phyloP scores from a whole-genome alignment of 495 filamentous ascomycete species.

The Elasticomyces elasticus region DNA sequence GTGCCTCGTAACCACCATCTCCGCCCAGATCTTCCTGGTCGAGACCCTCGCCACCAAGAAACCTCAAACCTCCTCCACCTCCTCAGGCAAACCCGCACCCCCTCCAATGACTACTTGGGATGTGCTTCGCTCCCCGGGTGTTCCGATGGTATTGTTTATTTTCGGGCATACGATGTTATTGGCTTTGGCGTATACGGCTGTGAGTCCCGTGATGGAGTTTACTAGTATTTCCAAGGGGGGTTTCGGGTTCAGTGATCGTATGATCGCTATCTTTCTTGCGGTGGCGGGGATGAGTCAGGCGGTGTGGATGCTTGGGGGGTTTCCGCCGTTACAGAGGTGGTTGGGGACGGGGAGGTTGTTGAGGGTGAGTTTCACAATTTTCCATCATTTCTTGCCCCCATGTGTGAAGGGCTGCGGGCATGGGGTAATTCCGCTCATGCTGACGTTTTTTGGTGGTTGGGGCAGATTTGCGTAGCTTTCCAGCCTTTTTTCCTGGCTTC shows the following conservation, averaged over 20 bases:
- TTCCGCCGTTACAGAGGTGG: conserved; percentile 49
- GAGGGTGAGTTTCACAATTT: conserved; percentile 41
- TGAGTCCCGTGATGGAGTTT: conserved; percentile 55
- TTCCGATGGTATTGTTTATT: conserved; percentile 49
- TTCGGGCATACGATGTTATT: conserved; percentile 54
- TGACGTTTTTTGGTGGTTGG: too few species aligned
- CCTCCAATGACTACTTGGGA: conserved; percentile 39
- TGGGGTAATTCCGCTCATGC: too few species aligned
- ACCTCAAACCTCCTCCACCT: too few species aligned
- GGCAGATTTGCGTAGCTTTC: conserved; percentile 37
- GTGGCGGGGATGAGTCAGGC: conserved; percentile 52
- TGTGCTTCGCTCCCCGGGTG: conserved; percentile 51
- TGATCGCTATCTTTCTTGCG: conserved; percentile 52
- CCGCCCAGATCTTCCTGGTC: too few species aligned
- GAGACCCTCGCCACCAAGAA: conserved; percentile 42
- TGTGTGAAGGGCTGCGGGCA: too few species aligned
- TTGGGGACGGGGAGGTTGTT: conserved; percentile 53
- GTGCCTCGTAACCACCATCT: conserved; percentile 39
- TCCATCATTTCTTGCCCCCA: conserved; percentile 51
- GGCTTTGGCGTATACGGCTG: conserved; percentile 54
- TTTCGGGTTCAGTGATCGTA: conserved; percentile 45
- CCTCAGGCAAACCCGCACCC: conserved; percentile 42
- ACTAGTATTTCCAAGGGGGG: conserved; percentile 47
- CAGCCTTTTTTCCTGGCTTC: conserved; percentile 49
- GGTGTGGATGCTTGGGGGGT: conserved; percentile 52